Evolutionary conservation across 306 rosid genomes (phyloP).

Genomic region (Psophocarpus tetragonolobus): DNA sequence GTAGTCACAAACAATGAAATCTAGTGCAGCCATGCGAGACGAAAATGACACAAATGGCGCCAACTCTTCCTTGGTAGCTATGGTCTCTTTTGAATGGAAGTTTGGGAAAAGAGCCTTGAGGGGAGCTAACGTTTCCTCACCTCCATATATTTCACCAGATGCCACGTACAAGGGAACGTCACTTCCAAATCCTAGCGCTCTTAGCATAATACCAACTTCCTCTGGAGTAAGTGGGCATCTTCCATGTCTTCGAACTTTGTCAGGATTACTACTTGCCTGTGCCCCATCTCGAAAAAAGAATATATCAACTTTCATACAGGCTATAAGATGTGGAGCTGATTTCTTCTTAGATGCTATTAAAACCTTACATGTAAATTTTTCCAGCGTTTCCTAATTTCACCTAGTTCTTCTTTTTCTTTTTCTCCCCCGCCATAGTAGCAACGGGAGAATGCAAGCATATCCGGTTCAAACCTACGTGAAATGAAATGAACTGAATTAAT

Average conservation of each 20-base stretch:
- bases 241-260: slow-evolving; percentile 76
- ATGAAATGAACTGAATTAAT: slow-evolving; percentile 25
- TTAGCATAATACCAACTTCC: slow-evolving; percentile 94
- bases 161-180: slow-evolving; percentile 87
- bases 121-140: slow-evolving; percentile 76
- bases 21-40: slow-evolving; percentile 97
- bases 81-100: slow-evolving; percentile 75
- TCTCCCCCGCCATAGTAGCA: slow-evolving; percentile 98
- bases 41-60: slow-evolving; percentile 72
- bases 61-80: slow-evolving; percentile 71
- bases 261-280: slow-evolving; percentile 74
- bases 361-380: slow-evolving; percentile 73
- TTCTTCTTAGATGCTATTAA: slow-evolving; percentile 17
- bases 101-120: slow-evolving; percentile 80
- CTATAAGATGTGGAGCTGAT: neutral
- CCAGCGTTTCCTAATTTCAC: slow-evolving; percentile 79
- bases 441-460: slow-evolving; percentile 97
- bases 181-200: slow-evolving; percentile 75
- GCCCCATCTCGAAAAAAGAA: slow-evolving; percentile 11
- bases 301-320: slow-evolving; percentile 27
- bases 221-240: slow-evolving; percentile 96
- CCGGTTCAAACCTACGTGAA: slow-evolving; percentile 76
- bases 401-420: slow-evolving; percentile 74
- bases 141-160: slow-evolving; percentile 89
- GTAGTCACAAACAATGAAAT: slow-evolving; percentile 72